Evolutionary conservation across 495 filamentous ascomycete species (phyloP), one percentile per base, ranked within the genome.

Genomic region (Hyaloscypha finlandica): DNA sequence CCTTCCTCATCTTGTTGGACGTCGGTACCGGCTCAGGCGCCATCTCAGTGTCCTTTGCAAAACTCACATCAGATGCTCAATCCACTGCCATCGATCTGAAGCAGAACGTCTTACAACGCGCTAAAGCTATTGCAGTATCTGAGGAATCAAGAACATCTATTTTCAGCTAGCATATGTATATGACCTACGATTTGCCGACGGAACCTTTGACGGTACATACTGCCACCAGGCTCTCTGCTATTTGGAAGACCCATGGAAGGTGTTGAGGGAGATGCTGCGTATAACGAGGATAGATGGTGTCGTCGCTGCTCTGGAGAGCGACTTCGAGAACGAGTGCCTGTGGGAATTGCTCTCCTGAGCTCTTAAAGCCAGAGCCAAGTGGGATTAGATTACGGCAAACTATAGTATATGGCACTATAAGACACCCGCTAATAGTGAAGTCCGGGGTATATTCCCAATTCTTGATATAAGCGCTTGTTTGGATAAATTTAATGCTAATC

Each of bases 61-160:
- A 71, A 31, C 64, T 72, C 61, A 65, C 79, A 48, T 72, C 78
- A 25, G 59, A 70, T 53, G 79, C 78, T 60, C 64, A 76, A 19
- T 72, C 82, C 29, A 77, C 77, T 9, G 80, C 74, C 31, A 70
- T 76, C 25, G 80, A 83, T 69, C 67, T 81, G 54, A 76, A 75
- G 4, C 62, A 65, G 12, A 71, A 70, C 16, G 74, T 81, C 54
- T 72, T 83, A 22, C 42, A 45, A 54, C 76, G 77, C 20, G 80
- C 76, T 48, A 59, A 66, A 39, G 70, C 65, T n/a, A 61, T 73
- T 56, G 70, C 73, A 9, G 61, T 25, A 67, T 65, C 54, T 64
- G 55, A 32, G 73, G 73, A 25, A 67, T 74, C 52, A 65, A 69
- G 0, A 78, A 77, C 62, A 77, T 81, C 57, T 29, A 68, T 19